Percentiles rank a stretch among this genome's conserved stretches.
These are phyloP conservation scores for Pseudogymnoascus pannorum DNA, from an alignment of 2,329 filamentous ascomycete genomes.

Conservation along the genomic window DNA sequence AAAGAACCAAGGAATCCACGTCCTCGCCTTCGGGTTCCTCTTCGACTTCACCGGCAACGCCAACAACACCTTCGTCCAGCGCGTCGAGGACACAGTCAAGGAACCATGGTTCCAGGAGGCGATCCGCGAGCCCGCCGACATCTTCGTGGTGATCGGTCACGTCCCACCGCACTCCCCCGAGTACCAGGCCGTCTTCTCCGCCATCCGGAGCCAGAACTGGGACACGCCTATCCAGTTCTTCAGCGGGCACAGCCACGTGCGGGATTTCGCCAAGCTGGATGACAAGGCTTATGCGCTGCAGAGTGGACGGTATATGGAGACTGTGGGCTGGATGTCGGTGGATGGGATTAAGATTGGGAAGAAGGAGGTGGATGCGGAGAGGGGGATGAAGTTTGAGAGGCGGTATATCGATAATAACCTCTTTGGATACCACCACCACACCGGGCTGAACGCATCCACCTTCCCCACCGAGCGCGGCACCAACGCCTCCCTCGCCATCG, in stretches of 20 bases:
- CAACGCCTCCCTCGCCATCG: constrained; percentile 64
- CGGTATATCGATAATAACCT: constrained; percentile 94
- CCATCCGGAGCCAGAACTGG: constrained; percentile 69
- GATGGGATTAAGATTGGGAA: constrained; percentile 43
- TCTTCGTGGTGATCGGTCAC: constrained; percentile 83
- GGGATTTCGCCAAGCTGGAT: constrained; percentile 76
- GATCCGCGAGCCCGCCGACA: constrained; percentile 65
- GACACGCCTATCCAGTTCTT: constrained; percentile 86
- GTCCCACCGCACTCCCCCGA: constrained; percentile 75
- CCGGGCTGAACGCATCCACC: constrained; percentile 60
- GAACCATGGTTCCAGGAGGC: constrained; percentile 85
- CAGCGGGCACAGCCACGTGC: constrained; percentile 82
- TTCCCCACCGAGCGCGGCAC: constrained; percentile 74
- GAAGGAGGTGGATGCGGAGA: constrained; percentile 27
- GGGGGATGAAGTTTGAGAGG: constrained; percentile 56
- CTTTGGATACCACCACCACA: constrained; percentile 75
- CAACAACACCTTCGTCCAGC: constrained; percentile 81
- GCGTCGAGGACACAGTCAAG: constrained; percentile 71
- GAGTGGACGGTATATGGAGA: constrained; percentile 90
- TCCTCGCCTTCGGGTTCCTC: constrained; percentile 87
- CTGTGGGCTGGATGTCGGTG: constrained; percentile 87
- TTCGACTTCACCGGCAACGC: constrained; percentile 89
- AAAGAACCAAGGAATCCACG: constrained; percentile 77
- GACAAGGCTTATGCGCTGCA: constrained; percentile 70
- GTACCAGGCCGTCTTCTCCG: constrained; percentile 68